These are phyloP conservation scores for Amyloporia xantha DNA, from an alignment of 768 basidiomycete species.

Conservation along the genomic window DNA sequence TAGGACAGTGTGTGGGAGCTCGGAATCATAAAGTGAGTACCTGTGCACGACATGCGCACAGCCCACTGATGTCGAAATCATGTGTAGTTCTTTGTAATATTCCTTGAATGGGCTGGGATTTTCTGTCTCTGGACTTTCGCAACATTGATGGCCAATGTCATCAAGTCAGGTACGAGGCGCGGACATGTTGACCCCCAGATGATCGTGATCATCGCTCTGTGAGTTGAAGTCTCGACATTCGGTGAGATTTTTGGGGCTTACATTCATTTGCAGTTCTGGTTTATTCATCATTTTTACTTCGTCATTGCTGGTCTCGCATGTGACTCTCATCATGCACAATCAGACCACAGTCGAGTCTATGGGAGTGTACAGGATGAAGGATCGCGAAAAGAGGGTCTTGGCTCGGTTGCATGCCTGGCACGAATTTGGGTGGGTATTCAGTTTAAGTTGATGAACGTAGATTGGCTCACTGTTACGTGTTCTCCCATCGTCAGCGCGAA, in stretches of 20 bases:
- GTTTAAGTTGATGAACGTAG: no score
- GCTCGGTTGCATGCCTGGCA: slow-evolving; percentile 47
- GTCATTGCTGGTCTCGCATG: slow-evolving; percentile 51
- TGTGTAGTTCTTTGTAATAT: slow-evolving; percentile 76
- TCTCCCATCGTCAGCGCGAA: slow-evolving; percentile 38
- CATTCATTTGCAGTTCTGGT: slow-evolving; percentile 41
- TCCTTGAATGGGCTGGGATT: slow-evolving; percentile 54
- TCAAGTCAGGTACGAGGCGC: slow-evolving; percentile 13
- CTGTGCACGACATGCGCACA: neutral
- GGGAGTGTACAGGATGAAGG: slow-evolving; percentile 47
- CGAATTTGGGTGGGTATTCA: slow-evolving; percentile 37
- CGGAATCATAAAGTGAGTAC: slow-evolving; percentile 74
- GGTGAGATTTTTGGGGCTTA: neutral
- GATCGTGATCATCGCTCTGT: slow-evolving; percentile 72
- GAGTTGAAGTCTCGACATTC: slow-evolving; percentile 24
- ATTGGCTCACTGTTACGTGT: no score
- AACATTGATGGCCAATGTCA: slow-evolving; percentile 42
- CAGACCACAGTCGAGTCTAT: slow-evolving; percentile 82
- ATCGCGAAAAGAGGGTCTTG: slow-evolving; percentile 52
- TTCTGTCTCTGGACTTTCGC: slow-evolving; percentile 59
- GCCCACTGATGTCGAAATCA: neutral
- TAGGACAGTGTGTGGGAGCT: slow-evolving; percentile 92
- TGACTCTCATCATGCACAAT: slow-evolving; percentile 52
- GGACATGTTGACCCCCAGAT: slow-evolving; percentile 52
- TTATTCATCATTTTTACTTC: slow-evolving; percentile 69